These are phyloP conservation scores for Blechomonas ayalai DNA, from an alignment of 208 protist genomes.

Conservation along the genomic window DNA sequence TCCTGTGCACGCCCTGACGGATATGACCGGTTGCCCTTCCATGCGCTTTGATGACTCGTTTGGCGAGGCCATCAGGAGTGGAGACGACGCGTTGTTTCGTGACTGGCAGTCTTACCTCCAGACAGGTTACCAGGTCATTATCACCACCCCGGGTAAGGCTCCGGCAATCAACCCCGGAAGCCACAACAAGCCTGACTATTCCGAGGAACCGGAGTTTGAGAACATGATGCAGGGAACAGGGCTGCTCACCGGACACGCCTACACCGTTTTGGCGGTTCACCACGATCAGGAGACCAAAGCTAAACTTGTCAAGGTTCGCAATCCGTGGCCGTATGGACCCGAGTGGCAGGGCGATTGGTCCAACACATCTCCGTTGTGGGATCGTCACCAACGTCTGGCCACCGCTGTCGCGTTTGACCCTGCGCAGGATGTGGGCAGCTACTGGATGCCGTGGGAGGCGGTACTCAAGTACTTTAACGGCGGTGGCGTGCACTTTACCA, in stretches of 20 bases:
- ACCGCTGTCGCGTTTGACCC: slow-evolving; percentile 15
- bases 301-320: slow-evolving; percentile 55
- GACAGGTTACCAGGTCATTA: slow-evolving; percentile 47
- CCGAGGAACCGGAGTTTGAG: slow-evolving; percentile 44
- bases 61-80: slow-evolving; percentile 14
- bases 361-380: slow-evolving; percentile 28
- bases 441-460: slow-evolving; percentile 73
- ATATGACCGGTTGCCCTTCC: slow-evolving; percentile 71
- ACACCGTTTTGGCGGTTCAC: slow-evolving; percentile 44
- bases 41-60: slow-evolving; percentile 72
- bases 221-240: slow-evolving; percentile 32
- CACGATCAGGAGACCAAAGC: slow-evolving; percentile 33
- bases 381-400: slow-evolving; percentile 23
- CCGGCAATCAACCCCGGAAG: slow-evolving; percentile 42
- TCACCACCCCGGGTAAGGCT: slow-evolving; percentile 74
- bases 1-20: slow-evolving; percentile 76
- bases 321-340: slow-evolving; percentile 44
- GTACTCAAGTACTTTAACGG: slow-evolving; percentile 71
- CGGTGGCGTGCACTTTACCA: slow-evolving; percentile 62
- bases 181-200: slow-evolving; percentile 35
- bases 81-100: slow-evolving; percentile 9
- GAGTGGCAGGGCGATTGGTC: slow-evolving; percentile 41
- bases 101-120: slow-evolving; percentile 17
- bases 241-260: slow-evolving; percentile 73
- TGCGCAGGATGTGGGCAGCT: slow-evolving; percentile 12